A percentile compares a stretch with the other conserved stretches of the same genome.
Conservation (phyloP, 73 alveolate species). For the Blepharisma stoltei region DNA sequence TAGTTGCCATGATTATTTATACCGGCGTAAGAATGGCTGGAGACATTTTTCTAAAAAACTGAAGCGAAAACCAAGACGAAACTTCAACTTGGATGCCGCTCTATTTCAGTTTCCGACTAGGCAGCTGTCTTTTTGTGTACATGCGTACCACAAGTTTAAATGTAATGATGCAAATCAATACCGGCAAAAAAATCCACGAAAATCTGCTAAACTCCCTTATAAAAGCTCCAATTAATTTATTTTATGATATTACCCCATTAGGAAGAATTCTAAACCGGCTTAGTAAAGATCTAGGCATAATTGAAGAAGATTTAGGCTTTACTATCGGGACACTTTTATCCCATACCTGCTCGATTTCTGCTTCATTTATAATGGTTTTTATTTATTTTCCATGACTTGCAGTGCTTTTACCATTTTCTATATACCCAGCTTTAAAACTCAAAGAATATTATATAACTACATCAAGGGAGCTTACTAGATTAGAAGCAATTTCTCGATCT, state of each 20-base stretch:
- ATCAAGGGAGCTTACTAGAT: constrained; percentile 79
- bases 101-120: background rate
- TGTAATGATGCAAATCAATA: background rate
- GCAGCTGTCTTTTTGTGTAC: constrained; percentile 13
- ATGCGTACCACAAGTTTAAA: background rate
- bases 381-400: constrained; percentile 14
- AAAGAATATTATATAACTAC: constrained; percentile 33
- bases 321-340: constrained; percentile 35
- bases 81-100: background rate
- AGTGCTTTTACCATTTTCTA: constrained; percentile 2
- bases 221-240: constrained; percentile 87
- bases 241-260: constrained; percentile 92
- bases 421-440: background rate
- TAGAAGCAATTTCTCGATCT: constrained; percentile 77
- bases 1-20: background rate
- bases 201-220: constrained; percentile 48
- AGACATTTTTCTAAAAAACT: constrained; percentile 23
- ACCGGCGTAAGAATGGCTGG: constrained; percentile 11
- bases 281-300: constrained; percentile 69
- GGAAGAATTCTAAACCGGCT: constrained; percentile 92
- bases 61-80: background rate
- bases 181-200: constrained; percentile 43
- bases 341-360: constrained; percentile 11
- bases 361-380: constrained; percentile 30
- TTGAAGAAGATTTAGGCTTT: constrained; percentile 48